Conservation (phyloP, 768 basidiomycete genomes). For the Hericium coralloides region DNA sequence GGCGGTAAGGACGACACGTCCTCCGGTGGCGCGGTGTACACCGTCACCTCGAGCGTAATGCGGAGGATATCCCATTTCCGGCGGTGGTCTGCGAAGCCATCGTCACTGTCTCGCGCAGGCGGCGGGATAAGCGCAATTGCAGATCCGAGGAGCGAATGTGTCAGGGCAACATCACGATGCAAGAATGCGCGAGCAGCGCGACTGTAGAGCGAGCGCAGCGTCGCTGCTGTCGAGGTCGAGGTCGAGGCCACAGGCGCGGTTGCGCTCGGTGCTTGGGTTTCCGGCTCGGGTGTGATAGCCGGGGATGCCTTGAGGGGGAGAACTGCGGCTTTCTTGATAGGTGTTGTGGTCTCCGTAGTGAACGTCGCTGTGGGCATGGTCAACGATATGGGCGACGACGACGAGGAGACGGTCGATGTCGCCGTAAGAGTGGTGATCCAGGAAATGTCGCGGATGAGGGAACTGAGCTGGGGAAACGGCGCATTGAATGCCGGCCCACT, state of each 20-base stretch:
- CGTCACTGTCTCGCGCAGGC: constrained; percentile 19
- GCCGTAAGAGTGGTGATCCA: background rate
- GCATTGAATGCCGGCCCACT: background rate
- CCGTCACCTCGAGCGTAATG: constrained; percentile 71
- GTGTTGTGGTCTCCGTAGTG: constrained; percentile 1
- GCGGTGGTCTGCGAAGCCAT: constrained; percentile 37
- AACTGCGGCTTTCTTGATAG: background rate
- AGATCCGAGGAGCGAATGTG: constrained; percentile 54
- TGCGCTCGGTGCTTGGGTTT: background rate
- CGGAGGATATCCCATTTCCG: constrained; percentile 85
- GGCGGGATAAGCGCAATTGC: constrained; percentile 53
- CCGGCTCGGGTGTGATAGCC: background rate
- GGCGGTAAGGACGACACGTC: constrained; percentile 38
- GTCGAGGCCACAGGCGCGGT: background rate
- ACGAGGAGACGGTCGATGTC: background rate
- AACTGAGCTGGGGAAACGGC: background rate
- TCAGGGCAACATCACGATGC: constrained; percentile 59
- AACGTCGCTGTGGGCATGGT: constrained; percentile 10
- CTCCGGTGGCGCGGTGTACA: constrained; percentile 47
- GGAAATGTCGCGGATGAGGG: background rate
- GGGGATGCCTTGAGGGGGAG: constrained; percentile 3
- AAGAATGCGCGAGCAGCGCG: constrained; percentile 76
- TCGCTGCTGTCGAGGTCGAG: constrained; percentile 27
- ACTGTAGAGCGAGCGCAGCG: constrained; percentile 63
- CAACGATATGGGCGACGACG: background rate